Base-by-base conservation (phyloP, 768 basidiomycete species). In the Panellus pusillus region DNA sequence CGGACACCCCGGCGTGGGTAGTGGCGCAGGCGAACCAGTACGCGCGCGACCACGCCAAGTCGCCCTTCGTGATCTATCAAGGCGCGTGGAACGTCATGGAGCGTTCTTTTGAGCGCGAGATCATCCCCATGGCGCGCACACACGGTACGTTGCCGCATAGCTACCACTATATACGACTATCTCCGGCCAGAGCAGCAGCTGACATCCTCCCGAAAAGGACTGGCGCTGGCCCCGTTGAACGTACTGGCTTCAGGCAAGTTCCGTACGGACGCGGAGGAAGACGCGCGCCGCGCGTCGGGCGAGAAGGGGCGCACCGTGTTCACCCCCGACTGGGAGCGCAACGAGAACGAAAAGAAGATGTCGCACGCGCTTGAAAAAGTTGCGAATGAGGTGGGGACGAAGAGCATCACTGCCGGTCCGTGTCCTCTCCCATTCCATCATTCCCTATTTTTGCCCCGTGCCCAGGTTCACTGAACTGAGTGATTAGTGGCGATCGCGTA, bases 401-500 rank as follows among this genome's bases (percentile, higher is more conserved):
- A n/a, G 58, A 65, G 66, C 47, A 70, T 83, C 60, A 75, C 74
- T 6, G 68, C 81, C 19, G 78, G n/a, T n/a, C n/a, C n/a, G n/a
- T n/a, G n/a, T n/a, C n/a, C n/a, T n/a, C n/a, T n/a, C n/a, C n/a
- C n/a, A n/a, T n/a, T n/a, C n/a, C n/a, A n/a, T n/a, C n/a, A n/a
- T n/a, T n/a, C n/a, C n/a, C n/a, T n/a, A n/a, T n/a, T n/a, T n/a
- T n/a, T n/a, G n/a, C n/a, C n/a, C n/a, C n/a, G n/a, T n/a, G n/a
- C n/a, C n/a, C n/a, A n/a, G n/a, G n/a, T n/a, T n/a, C n/a, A n/a
- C n/a, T n/a, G n/a, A n/a, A n/a, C n/a, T n/a, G n/a, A n/a, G n/a
- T n/a, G n/a, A n/a, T n/a, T n/a, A n/a, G n/a, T 80, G 2, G 79
- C 79, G 8, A 76, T 83, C 54, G 78, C 79, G 13, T 82, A 80